A percentile compares a stretch with the other conserved stretches of the same genome.
Conservation (phyloP, 2,329 filamentous ascomycete genomes). For the Trichoderma sp. region DNA sequence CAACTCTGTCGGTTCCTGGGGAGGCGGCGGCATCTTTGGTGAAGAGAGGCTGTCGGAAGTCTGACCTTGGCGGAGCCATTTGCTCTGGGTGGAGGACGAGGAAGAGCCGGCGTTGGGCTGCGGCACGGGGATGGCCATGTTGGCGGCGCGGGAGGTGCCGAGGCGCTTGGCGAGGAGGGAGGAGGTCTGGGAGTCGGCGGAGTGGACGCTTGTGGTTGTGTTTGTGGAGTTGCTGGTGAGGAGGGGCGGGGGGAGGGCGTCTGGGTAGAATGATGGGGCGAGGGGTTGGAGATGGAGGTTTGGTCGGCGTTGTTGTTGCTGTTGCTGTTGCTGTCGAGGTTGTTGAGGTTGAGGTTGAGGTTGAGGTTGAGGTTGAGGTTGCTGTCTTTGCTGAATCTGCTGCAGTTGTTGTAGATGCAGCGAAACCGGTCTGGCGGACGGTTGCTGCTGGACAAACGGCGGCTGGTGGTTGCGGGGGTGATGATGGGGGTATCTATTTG, state of each 20-base stretch:
- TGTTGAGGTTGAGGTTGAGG: constrained; percentile 22
- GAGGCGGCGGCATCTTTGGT: constrained; percentile 1
- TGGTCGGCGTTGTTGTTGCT: constrained; percentile 25
- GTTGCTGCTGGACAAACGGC: constrained; percentile 15
- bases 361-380: neutral
- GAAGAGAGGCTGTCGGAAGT: neutral
- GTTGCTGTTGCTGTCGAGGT: constrained; percentile 22
- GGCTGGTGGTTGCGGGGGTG: constrained; percentile 12
- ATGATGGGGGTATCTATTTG: constrained; percentile 16
- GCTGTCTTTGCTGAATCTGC: constrained; percentile 18
- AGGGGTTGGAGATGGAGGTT: constrained; percentile 19
- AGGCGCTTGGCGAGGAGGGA: constrained; percentile 53
- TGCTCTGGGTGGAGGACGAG: constrained; percentile 21
- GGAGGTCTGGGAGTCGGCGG: constrained; percentile 41
- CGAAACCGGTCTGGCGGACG: neutral
- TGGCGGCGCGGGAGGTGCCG: constrained; percentile 47
- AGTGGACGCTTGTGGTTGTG: constrained; percentile 35
- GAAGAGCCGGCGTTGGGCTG: constrained; percentile 23
- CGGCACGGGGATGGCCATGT: constrained; percentile 39
- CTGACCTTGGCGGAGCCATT: constrained; percentile 16
- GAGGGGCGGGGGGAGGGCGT: constrained; percentile 8
- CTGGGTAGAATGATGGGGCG: constrained; percentile 17
- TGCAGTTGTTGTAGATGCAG: constrained; percentile 23
- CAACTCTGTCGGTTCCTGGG: constrained; percentile 6
- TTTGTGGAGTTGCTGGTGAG: constrained; percentile 21